These are phyloP conservation scores for Lichtheimia ornata DNA, from an alignment of 371 early-diverging fungal species.

Conservation along the genomic window DNA sequence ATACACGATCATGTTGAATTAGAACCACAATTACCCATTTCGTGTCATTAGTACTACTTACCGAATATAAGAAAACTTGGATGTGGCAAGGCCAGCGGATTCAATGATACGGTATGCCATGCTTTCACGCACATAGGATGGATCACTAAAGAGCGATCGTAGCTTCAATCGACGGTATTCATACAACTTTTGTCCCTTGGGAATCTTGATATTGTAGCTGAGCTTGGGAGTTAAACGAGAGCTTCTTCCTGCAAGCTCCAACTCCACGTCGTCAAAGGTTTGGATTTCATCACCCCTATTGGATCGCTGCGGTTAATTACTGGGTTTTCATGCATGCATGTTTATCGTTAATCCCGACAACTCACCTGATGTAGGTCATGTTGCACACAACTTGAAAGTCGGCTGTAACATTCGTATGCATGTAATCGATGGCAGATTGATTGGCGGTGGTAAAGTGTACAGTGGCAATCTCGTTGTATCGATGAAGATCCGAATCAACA, in stretches of 20 bases:
- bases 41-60: not conserved
- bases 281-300: conserved; percentile 8
- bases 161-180: conserved; percentile 20
- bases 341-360: not conserved
- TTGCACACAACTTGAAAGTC: conserved; percentile 8
- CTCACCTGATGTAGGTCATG: conserved; percentile 22
- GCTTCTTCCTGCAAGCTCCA: conserved; percentile 19
- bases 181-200: conserved; percentile 11
- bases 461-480: conserved; percentile 21
- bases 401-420: conserved; percentile 11
- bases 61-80: conserved; percentile 14
- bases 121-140: conserved; percentile 27
- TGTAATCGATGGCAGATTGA: conserved; percentile 14
- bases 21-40: not conserved
- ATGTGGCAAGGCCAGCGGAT: conserved; percentile 18
- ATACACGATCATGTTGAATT: not conserved
- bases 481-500: conserved; percentile 19
- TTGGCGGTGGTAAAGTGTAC: conserved; percentile 14
- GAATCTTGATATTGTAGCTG: conserved; percentile 26
- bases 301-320: not conserved
- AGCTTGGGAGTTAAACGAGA: conserved; percentile 17
- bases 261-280: conserved; percentile 13
- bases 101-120: conserved; percentile 14
- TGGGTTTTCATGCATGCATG: too few species aligned
- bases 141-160: conserved; percentile 21